Evolutionary conservation across 1,139 yeast species (phyloP).

Genomic region (Pichia sp.): DNA sequence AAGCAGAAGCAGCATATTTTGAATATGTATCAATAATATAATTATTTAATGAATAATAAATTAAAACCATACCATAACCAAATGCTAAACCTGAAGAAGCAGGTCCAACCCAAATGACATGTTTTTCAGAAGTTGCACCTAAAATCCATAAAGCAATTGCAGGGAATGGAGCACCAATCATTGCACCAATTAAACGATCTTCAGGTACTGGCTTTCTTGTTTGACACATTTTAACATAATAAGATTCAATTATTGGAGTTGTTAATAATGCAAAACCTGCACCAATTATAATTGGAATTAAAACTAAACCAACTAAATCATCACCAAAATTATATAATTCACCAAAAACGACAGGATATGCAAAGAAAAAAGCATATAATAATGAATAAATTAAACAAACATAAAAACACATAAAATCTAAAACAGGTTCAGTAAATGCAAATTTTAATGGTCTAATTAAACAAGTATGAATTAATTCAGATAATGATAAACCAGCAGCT

Average conservation of each 20-base stretch:
- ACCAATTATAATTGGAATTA: slow-evolving; percentile 83
- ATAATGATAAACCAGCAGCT: slow-evolving; percentile 61
- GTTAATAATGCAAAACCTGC: slow-evolving; percentile 65
- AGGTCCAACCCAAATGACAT: slow-evolving; percentile 90
- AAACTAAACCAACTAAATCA: slow-evolving; percentile 72
- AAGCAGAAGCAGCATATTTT: slow-evolving; percentile 82
- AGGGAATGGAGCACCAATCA: slow-evolving; percentile 87
- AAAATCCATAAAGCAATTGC: slow-evolving; percentile 80
- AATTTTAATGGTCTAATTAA: slow-evolving; percentile 72
- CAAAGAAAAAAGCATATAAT: slow-evolving; percentile 88
- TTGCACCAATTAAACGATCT: slow-evolving; percentile 81
- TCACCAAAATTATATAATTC: slow-evolving; percentile 62
- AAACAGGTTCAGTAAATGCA: slow-evolving; percentile 72
- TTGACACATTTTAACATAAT: slow-evolving; percentile 47
- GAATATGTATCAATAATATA: slow-evolving; percentile 86
- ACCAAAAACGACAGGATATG: slow-evolving; percentile 70
- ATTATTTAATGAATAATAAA: slow-evolving; percentile 81
- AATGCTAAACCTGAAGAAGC: slow-evolving; percentile 85
- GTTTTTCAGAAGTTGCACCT: slow-evolving; percentile 80
- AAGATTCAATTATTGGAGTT: slow-evolving; percentile 65
- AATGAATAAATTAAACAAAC: slow-evolving; percentile 84
- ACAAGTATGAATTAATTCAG: slow-evolving; percentile 60
- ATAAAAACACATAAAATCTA: slow-evolving; percentile 75
- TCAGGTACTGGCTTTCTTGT: slow-evolving; percentile 73
- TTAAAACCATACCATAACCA: slow-evolving; percentile 88